Evolutionary conservation across 1,284 basidiomycete species (phyloP).

Genomic region (Rhodotorula sp.): DNA sequence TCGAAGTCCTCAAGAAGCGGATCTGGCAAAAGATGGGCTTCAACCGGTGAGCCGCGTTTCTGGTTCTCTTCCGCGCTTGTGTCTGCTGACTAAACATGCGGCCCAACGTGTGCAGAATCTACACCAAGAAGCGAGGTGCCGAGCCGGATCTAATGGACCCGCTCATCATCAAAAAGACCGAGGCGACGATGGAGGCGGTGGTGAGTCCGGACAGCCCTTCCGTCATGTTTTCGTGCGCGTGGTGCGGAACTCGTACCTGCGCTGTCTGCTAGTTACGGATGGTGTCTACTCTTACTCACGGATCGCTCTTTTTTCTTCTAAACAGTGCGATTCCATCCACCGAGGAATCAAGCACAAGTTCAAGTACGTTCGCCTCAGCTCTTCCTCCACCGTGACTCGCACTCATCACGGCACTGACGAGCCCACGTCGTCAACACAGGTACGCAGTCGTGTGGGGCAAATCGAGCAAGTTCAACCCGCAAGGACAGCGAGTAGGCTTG

Average conservation of each 20-base stretch:
- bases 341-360: constrained; percentile 73
- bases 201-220: too few species aligned
- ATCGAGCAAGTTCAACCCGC: constrained; percentile 59
- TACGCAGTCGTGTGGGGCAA: constrained; percentile 40
- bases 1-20: constrained; percentile 81
- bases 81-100: neutral
- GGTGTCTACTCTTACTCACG: too few species aligned
- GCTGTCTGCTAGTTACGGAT: too few species aligned
- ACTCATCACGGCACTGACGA: neutral
- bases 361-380: constrained; percentile 34
- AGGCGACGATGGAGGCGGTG: constrained; percentile 84
- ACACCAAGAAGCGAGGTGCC: constrained; percentile 95
- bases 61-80: too few species aligned
- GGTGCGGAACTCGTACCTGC: too few species aligned
- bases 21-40: constrained; percentile 64
- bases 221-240: too few species aligned
- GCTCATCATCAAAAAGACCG: constrained; percentile 78
- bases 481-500: constrained; percentile 86
- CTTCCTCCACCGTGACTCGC: neutral
- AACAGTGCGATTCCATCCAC: constrained; percentile 66
- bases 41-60: constrained; percentile 7
- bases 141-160: constrained; percentile 83
- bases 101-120: constrained; percentile 54
- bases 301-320: too few species aligned
- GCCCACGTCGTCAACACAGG: neutral